Evolutionary conservation across 2,329 filamentous ascomycete genomes (phyloP).

Genomic region (Clarireedia paspali): DNA sequence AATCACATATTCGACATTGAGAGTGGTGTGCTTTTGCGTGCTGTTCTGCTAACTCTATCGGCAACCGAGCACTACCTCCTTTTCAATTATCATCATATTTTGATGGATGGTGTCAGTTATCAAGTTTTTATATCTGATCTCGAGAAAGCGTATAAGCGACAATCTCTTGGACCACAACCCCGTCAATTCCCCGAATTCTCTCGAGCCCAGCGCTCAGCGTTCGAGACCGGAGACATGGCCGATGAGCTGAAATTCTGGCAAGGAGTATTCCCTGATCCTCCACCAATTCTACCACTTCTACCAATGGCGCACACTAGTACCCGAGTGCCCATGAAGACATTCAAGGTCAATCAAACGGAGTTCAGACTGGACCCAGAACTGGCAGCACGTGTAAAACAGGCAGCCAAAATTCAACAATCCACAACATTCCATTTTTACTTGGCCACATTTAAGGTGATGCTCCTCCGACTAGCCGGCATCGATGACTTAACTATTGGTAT

Average conservation of each 20-base stretch:
- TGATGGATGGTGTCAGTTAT: constrained; percentile 41
- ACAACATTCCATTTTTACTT: constrained; percentile 41
- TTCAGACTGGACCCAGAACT: constrained; percentile 16
- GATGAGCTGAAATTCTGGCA: constrained; percentile 32
- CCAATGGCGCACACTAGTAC: constrained; percentile 23
- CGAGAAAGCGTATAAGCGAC: not conserved
- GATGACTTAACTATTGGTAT: constrained; percentile 40
- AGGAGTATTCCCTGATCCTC: constrained; percentile 8
- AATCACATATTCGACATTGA: not conserved
- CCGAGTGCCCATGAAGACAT: constrained; percentile 14
- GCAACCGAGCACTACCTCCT: constrained; percentile 34
- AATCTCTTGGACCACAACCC: constrained; percentile 1
- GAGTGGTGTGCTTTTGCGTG: constrained; percentile 7
- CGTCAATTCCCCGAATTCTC: constrained; percentile 33
- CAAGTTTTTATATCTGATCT: constrained; percentile 32
- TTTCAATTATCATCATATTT: constrained; percentile 41
- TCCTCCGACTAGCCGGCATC: constrained; percentile 30
- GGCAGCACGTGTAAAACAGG: constrained; percentile 19
- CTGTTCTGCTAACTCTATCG: constrained; percentile 31
- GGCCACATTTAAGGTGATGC: constrained; percentile 32
- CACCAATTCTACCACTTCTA: constrained; percentile 29
- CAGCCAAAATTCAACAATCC: constrained; percentile 19
- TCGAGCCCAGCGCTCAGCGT: constrained; percentile 25
- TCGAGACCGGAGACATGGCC: constrained; percentile 25
- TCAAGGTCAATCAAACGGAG: constrained; percentile 14